A percentile compares a stretch with the other conserved stretches of the same genome.
Evolutionary conservation across 129 eudicot genomes (phyloP).

Genomic region (Flaveria brownii): DNA sequence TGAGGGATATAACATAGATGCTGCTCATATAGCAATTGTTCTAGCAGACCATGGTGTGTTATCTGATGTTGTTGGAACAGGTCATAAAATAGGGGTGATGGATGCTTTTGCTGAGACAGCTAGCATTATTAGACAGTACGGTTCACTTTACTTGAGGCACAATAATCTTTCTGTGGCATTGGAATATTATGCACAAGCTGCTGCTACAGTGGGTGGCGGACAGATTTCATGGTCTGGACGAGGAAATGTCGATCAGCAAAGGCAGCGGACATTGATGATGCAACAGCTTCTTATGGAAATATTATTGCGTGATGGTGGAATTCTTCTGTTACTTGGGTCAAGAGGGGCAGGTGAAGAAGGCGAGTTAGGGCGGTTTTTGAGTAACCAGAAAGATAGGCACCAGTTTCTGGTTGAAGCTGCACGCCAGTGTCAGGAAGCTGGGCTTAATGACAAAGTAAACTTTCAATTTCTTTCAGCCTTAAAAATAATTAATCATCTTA

Average conservation of each 20-base stretch:
- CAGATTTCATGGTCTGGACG: constrained; percentile 78
- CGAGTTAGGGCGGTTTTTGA: constrained; percentile 65
- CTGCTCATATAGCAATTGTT: constrained; percentile 72
- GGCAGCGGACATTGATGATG: constrained; percentile 80
- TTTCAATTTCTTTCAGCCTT: background rate
- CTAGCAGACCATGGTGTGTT: constrained; percentile 81
- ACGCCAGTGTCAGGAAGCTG: constrained; percentile 85
- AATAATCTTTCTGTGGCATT: constrained; percentile 69
- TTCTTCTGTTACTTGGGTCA: constrained; percentile 70
- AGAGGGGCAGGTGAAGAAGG: constrained; percentile 97
- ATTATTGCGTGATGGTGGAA: constrained; percentile 70
- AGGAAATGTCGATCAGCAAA: constrained; percentile 77
- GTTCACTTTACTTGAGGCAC: constrained; percentile 67
- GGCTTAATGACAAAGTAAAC: constrained; percentile 82
- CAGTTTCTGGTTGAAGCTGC: constrained; percentile 94
- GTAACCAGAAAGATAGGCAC: constrained; percentile 54
- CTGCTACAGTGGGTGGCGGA: constrained; percentile 95
- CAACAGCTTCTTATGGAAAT: constrained; percentile 83
- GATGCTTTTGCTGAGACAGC: constrained; percentile 92
- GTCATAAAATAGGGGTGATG: constrained; percentile 68
- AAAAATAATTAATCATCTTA: background rate
- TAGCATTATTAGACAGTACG: constrained; percentile 85
- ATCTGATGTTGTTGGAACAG: constrained; percentile 61
- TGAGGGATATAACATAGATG: constrained; percentile 80
- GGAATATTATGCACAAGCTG: constrained; percentile 94